These are phyloP conservation scores for Crepidotus variabilis DNA, from an alignment of 768 basidiomycete species.

Conservation along the genomic window DNA sequence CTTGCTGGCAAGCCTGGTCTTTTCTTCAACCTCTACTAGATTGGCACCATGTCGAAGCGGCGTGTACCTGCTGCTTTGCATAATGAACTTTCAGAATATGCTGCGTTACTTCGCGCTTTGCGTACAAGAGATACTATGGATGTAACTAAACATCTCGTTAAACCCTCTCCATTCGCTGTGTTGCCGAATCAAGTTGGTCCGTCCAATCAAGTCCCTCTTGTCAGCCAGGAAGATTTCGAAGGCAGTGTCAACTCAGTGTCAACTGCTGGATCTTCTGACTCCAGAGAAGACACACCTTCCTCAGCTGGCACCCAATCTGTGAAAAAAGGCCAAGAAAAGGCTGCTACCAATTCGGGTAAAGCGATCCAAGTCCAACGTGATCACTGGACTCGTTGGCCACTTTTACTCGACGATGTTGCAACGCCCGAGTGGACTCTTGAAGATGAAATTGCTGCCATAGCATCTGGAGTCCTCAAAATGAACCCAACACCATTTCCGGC, in stretches of 20 bases:
- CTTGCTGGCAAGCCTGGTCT: not conserved
- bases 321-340: constrained; percentile 20
- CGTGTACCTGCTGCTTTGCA: constrained; percentile 52
- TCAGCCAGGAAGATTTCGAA: not conserved
- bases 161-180: constrained; percentile 19
- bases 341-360: constrained; percentile 5
- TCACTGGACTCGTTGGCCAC: constrained; percentile 76
- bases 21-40: not conserved
- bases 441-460: constrained; percentile 60
- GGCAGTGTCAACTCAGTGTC: not conserved
- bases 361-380: constrained; percentile 30
- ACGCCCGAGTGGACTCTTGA: constrained; percentile 68
- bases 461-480: constrained; percentile 30
- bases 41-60: constrained; percentile 32
- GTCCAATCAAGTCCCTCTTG: not conserved
- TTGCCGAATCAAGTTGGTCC: not conserved
- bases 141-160: constrained; percentile 48
- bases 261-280: not conserved
- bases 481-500: constrained; percentile 15
- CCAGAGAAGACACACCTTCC: not conserved
- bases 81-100: constrained; percentile 64
- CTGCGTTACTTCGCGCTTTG: constrained; percentile 62
- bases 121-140: constrained; percentile 55
- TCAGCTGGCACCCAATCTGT: not conserved
- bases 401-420: constrained; percentile 54